phyloP scores from a whole-genome alignment of 2,329 filamentous ascomycete genomes.

The Aspergillus pseudoviridinutans region DNA sequence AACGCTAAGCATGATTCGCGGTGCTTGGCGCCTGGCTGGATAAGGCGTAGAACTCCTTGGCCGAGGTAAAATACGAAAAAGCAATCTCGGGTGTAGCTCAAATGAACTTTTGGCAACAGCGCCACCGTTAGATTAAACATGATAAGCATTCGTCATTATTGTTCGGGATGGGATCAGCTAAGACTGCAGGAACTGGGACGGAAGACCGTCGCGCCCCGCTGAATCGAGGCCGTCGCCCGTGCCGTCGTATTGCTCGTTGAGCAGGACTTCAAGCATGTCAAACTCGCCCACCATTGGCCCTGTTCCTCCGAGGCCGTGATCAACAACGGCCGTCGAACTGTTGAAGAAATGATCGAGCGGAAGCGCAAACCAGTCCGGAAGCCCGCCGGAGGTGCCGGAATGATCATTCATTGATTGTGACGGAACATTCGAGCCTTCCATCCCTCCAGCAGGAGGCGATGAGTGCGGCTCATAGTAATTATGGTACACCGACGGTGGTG shows the following conservation, averaged over 20 bases:
- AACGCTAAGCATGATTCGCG: neutral
- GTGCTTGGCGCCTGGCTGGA: neutral
- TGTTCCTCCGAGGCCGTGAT: constrained; percentile 55
- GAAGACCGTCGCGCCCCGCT: constrained; percentile 1
- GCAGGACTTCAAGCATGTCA: constrained; percentile 46
- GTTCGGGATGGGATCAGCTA: neutral
- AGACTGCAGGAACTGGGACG: constrained; percentile 27
- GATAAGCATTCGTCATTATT: neutral
- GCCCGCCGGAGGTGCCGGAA: constrained; percentile 23
- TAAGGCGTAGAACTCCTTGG: neutral
- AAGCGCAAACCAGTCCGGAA: constrained; percentile 59
- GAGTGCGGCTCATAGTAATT: constrained; percentile 41
- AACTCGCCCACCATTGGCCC: constrained; percentile 58
- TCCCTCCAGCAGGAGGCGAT: constrained; percentile 27
- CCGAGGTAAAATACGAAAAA: neutral
- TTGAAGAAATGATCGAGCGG: constrained; percentile 58
- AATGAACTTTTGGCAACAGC: neutral
- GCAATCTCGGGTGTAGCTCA: neutral
- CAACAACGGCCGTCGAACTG: constrained; percentile 41
- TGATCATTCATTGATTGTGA: constrained; percentile 27
- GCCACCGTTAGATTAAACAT: neutral
- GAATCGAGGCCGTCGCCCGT: constrained; percentile 19
- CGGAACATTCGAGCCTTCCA: constrained; percentile 27
- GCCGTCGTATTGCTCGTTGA: constrained; percentile 40
- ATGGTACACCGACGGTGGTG: constrained; percentile 44